A percentile compares a stretch with the other conserved stretches of the same genome.
Evolutionary conservation across 2,329 filamentous ascomycete species (phyloP).

Genomic region (Diaporthe sp.): DNA sequence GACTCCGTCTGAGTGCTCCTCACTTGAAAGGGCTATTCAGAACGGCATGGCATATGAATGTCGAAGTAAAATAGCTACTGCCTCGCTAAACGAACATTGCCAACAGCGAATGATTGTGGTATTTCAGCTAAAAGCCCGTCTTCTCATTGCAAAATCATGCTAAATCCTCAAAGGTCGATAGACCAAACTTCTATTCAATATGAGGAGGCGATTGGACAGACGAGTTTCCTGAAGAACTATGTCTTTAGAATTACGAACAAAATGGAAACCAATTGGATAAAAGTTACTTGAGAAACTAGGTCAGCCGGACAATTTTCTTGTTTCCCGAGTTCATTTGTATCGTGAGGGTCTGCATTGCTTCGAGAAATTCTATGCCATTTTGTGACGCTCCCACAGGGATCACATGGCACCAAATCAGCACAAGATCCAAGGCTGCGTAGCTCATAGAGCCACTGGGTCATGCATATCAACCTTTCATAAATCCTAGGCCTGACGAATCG

Average conservation of each 20-base stretch:
- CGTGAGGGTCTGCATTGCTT: background rate
- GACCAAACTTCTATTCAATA: no score
- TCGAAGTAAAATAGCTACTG: background rate
- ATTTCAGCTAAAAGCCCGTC: background rate
- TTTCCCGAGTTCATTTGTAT: no score
- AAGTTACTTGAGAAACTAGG: background rate
- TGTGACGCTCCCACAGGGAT: background rate
- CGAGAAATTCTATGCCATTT: background rate
- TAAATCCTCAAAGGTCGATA: no score
- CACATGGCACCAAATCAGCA: background rate
- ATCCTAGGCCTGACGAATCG: background rate
- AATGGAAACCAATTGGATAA: no score
- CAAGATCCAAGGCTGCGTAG: background rate
- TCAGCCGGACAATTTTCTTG: background rate
- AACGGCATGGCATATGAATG: background rate
- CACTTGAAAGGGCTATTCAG: background rate
- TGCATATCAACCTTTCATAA: background rate
- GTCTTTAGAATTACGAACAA: no score
- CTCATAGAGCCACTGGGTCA: background rate
- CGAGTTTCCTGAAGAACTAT: no score
- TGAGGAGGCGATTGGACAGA: no score
- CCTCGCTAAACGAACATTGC: background rate
- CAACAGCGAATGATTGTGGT: background rate
- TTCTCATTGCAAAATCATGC: background rate
- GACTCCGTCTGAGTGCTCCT: background rate